Conservation (phyloP, 768 basidiomycete genomes). For the Galerina marginata region DNA sequence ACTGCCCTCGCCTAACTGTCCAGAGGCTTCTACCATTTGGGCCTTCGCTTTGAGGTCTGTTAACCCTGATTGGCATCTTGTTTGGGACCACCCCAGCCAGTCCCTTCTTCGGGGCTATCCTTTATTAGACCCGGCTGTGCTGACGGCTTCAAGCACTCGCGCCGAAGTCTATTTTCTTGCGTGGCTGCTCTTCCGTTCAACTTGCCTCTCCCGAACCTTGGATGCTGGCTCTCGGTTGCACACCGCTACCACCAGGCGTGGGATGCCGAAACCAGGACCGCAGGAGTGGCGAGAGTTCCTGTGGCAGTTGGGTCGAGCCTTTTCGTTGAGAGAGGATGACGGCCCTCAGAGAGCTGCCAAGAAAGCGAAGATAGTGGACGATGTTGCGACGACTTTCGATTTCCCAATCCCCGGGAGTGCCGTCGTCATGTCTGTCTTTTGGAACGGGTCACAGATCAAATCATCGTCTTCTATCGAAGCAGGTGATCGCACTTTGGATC, state of each 20-base stretch:
- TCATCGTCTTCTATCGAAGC: background rate
- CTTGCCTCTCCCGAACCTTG: background rate
- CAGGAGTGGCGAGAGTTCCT: slow-evolving; percentile 14
- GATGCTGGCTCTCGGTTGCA: background rate
- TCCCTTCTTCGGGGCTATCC: background rate
- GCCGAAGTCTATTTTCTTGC: background rate
- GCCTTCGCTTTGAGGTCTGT: background rate
- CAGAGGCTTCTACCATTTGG: background rate
- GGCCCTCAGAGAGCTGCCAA: background rate
- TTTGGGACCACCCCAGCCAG: background rate
- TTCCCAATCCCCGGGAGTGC: background rate
- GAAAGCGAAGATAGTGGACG: background rate
- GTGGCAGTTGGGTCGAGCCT: background rate
- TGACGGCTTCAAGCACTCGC: background rate
- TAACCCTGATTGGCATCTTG: background rate
- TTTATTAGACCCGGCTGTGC: background rate
- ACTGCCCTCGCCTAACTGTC: background rate
- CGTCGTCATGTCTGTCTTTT: background rate
- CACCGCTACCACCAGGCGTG: background rate
- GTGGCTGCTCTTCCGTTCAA: background rate
- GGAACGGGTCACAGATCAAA: background rate
- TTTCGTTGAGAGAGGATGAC: background rate
- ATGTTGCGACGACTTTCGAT: background rate
- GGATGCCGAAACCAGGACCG: background rate
- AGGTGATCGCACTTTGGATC: background rate